These are phyloP conservation scores for Solanum dulcamara DNA, from an alignment of 257 asterid species.

Conservation along the genomic window DNA sequence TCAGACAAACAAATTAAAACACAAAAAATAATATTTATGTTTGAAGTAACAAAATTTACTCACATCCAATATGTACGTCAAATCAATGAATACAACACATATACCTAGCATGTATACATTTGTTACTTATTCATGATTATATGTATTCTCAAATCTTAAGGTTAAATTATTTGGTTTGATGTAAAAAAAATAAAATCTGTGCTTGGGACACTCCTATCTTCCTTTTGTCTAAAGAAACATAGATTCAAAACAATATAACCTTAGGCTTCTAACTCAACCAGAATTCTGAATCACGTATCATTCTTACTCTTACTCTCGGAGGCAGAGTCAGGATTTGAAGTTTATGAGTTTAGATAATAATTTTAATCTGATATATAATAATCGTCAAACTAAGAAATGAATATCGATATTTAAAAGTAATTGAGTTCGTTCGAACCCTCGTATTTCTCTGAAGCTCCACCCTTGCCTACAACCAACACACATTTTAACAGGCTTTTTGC, in stretches of 20 bases:
- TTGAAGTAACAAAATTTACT: neutral
- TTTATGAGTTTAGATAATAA: neutral
- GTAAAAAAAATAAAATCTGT: too few relatives aligned
- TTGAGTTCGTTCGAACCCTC: neutral
- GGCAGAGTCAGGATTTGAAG: neutral
- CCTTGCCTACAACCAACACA: neutral
- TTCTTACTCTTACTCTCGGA: too few relatives aligned
- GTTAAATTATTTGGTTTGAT: neutral
- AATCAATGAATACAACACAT: neutral
- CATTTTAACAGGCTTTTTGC: neutral
- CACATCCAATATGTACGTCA: neutral
- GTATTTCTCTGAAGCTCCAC: neutral
- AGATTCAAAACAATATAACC: neutral
- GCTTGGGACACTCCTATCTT: neutral
- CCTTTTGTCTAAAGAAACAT: neutral
- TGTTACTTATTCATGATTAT: neutral
- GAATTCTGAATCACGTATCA: neutral
- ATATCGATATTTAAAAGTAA: neutral
- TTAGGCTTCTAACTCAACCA: neutral
- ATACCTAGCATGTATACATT: neutral
- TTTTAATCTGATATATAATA: neutral
- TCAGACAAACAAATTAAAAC: neutral
- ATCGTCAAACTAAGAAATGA: neutral
- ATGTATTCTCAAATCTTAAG: neutral
- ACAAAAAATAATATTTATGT: neutral